Evolutionary conservation across 257 asterid species (phyloP), one percentile per base, ranked within the genome.

Genomic region (Coffea eugenioides): DNA sequence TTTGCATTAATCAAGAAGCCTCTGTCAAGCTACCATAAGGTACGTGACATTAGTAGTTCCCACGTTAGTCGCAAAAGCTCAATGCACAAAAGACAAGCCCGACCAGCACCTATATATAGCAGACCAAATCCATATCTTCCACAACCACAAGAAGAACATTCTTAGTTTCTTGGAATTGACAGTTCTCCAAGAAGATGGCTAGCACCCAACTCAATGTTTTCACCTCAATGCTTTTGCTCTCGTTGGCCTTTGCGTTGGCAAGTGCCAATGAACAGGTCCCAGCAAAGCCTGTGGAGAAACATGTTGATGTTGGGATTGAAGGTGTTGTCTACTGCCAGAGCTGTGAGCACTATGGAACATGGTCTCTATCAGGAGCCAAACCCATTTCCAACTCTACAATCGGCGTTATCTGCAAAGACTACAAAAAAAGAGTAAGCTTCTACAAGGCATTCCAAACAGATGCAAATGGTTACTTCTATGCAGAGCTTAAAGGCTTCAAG

Each of bases 281-380:
- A 18, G 78, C 86, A 69, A 84, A 84, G 67, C 78, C 68, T 9
- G 86, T 69, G 2, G 87, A 86, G 80, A 90, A 88, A 68, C 71
- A 77, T 16, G 31, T 80, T 0, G 92, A 90, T 31, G 92, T 91
- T 66, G 98, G 85, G 85, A 90, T 95, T 69, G 97, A 93, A 87
- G 99, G 99, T 11, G 51, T 82, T 41, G 93, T 95, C 75, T 86
- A 85, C 86, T 95, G 98, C 93, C 97, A 93, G 85, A 89, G 87
- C 88, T 93, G 98, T 67, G 73, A 81, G 14, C 56, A 69, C 21
- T 46, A 64, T 2, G 97, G 97, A 54, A 75, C 96, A 18, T 94
- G 98, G 98, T 77, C 85, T 61, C 80, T 93, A 3, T n/a, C 77
- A 0, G 82, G 82, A 64, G 93, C 97, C 43, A 85, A 88, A 89